Percentiles rank a stretch among this genome's conserved stretches.
phyloP scores from a whole-genome alignment of 116 monocot species.

The Phalaenopsis hybrid region DNA sequence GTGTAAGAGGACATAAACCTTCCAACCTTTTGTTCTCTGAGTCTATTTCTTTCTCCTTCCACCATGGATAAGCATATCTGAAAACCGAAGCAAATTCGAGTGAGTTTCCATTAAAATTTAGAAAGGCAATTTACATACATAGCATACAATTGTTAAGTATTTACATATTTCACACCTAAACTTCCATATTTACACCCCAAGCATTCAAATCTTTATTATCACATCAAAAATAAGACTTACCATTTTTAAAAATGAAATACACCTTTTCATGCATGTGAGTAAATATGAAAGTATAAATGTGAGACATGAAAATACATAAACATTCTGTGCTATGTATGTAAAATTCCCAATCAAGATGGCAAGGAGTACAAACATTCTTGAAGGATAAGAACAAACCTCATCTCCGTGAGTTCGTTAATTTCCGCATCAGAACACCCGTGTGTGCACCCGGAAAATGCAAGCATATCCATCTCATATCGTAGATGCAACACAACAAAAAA shows the following conservation, averaged over 20 bases:
- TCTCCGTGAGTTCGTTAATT: conserved; percentile 59
- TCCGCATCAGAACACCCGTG: conserved; percentile 73
- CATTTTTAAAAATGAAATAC: too few species aligned
- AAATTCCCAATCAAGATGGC: too few species aligned
- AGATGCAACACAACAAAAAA: conserved; percentile 80
- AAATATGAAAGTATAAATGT: too few species aligned
- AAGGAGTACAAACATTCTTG: neutral
- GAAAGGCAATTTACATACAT: neutral
- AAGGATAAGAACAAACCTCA: conserved; percentile 49
- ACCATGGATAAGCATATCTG: conserved; percentile 88
- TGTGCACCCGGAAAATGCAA: conserved; percentile 82
- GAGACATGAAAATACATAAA: too few species aligned
- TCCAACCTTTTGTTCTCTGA: conserved; percentile 70
- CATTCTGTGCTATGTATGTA: too few species aligned
- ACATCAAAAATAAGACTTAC: too few species aligned
- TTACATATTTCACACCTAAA: too few species aligned
- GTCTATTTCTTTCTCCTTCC: conserved; percentile 97
- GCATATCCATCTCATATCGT: conserved; percentile 98
- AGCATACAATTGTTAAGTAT: too few species aligned
- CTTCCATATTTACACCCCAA: too few species aligned
- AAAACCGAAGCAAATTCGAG: neutral
- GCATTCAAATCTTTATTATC: too few species aligned
- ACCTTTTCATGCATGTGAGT: too few species aligned
- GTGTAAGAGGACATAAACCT: conserved; percentile 88
- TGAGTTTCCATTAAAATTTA: neutral